Evolutionary conservation across 2,329 filamentous ascomycete genomes (phyloP), one percentile per base, ranked within the genome.

Genomic region (Fusarium nanum): DNA sequence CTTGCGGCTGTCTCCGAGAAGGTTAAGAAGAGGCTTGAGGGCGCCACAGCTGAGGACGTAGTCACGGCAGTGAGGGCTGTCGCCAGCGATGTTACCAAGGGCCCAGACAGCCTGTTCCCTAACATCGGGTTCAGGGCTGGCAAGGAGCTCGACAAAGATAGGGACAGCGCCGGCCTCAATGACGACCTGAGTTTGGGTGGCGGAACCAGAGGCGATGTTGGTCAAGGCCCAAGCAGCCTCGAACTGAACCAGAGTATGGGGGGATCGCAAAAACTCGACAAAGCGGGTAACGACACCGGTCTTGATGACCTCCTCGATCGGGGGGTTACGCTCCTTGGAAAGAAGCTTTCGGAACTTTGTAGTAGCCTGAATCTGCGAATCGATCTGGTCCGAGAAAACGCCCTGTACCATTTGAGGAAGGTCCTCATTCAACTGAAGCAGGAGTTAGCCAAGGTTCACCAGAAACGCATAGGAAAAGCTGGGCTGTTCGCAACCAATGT

Each of bases 271-370:
- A 83, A 99, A 99, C 83, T 98, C 94, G 82, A 99, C 96, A 78
- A 99, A 99, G 79, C 96, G 92, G 85, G 90, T 92, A 73, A 99
- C 96, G 71, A 99, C 96, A 78, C 96, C 96, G 64, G 96, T 98
- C 88, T 98, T 97, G 83, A 99, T 99, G 75, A 99, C 96, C 80
- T 97, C 94, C 85, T 99, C 96, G 80, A 99, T 99, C 47, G 96
- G 96, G 48, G 96, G 96, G 85, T 99, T 99, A 79, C 96, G 93
- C 86, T 99, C 96, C 86, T 99, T 99, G 73, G 94, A 98, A 28
- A 99, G 87, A 44, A 99, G 89, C 87, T 99, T 99, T 81, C 96
- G 88, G 87, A 99, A 99, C 83, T 97, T 98, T 75, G 96, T 99
- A 28, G 96, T 99, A 62, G 95, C 94, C 83, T 95, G 91, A 76